Conservation (phyloP, 495 filamentous ascomycete genomes). For the Darksidea phi region DNA sequence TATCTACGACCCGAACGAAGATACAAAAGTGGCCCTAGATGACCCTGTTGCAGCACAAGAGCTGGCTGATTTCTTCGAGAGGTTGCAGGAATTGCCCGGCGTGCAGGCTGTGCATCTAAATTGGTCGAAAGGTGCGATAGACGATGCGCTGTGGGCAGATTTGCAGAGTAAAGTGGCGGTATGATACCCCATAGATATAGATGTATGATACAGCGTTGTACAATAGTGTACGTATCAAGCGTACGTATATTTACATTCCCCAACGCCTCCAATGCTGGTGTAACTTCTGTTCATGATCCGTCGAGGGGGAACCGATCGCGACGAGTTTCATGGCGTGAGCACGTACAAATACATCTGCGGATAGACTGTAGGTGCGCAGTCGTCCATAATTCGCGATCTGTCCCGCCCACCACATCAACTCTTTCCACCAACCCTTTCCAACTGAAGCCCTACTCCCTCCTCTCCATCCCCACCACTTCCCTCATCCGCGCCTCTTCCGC, state of each 20-base stretch:
- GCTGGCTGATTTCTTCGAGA: conserved; percentile 52
- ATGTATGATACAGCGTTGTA: not conserved
- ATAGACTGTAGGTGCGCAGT: no score
- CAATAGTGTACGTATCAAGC: conserved; percentile 17
- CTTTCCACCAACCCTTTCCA: not conserved
- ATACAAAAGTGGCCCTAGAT: conserved; percentile 64
- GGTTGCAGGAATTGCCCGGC: conserved; percentile 50
- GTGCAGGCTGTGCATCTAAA: conserved; percentile 42
- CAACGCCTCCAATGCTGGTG: not conserved
- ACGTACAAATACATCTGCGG: no score
- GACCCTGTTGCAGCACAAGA: conserved; percentile 48
- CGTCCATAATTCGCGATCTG: no score
- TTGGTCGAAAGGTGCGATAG: conserved; percentile 31
- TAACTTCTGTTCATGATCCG: no score
- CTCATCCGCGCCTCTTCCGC: conserved; percentile 8
- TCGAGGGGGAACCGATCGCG: no score
- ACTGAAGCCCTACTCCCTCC: not conserved
- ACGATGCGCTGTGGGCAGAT: conserved; percentile 34
- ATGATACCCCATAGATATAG: conserved; percentile 15
- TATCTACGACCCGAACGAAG: conserved; percentile 79
- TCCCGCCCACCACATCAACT: no score
- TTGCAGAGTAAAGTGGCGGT: conserved; percentile 35
- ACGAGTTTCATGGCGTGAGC: no score
- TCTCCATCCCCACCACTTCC: not conserved
- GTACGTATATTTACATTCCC: not conserved